Percentiles rank a stretch among this genome's conserved stretches.
Conservation (phyloP, 768 basidiomycete genomes). For the Neoboletus subvelutipes region DNA sequence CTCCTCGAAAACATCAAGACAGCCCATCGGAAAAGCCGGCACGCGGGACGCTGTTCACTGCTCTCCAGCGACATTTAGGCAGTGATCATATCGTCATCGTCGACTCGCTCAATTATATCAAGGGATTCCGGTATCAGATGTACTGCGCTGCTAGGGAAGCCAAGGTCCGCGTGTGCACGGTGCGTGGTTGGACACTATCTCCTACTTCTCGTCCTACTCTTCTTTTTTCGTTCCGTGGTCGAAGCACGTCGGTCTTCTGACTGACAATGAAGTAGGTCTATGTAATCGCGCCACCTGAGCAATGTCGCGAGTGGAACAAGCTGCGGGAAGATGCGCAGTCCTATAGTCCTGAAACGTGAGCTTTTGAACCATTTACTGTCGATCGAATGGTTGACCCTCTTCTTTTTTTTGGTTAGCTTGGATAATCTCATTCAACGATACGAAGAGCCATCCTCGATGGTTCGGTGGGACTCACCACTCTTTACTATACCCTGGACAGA, state of each 20-base stretch:
- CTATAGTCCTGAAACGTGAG: constrained; percentile 74
- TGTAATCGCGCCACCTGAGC: constrained; percentile 70
- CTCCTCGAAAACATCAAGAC: constrained; percentile 42
- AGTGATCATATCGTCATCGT: constrained; percentile 80
- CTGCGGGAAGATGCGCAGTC: constrained; percentile 43
- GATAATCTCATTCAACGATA: constrained; percentile 69
- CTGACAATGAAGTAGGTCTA: constrained; percentile 53
- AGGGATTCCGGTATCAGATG: constrained; percentile 97
- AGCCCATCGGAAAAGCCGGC: constrained; percentile 86
- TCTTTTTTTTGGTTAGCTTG: background rate
- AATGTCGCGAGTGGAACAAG: constrained; percentile 76
- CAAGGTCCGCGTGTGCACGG: constrained; percentile 83
- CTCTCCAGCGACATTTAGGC: constrained; percentile 72
- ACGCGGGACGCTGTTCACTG: constrained; percentile 77
- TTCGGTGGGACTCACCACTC: constrained; percentile 97
- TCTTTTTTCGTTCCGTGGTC: background rate
- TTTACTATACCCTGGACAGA: constrained; percentile 83
- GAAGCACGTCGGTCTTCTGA: constrained; percentile 1
- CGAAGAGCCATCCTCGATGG: constrained; percentile 97
- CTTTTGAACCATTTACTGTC: background rate
- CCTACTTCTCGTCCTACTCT: background rate
- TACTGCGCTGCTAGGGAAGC: constrained; percentile 93
- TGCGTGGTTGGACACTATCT: constrained; percentile 37
- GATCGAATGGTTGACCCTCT: background rate
- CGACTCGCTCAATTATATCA: constrained; percentile 95